Conservation (phyloP, 345 rosid species). For the Pistacia atlantica region DNA sequence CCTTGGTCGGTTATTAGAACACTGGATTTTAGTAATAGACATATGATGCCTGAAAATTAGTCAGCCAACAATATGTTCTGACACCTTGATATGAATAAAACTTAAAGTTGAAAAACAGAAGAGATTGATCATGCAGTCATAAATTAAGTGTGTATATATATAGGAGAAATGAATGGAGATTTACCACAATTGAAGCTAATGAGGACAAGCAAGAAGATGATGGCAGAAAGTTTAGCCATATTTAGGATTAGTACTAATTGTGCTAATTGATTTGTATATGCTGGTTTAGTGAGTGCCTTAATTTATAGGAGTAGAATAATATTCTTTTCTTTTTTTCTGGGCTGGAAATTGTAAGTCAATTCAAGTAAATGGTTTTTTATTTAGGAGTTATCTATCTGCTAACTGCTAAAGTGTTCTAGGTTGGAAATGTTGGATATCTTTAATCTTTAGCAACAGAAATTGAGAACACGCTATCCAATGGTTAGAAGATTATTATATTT, state of each 20-base stretch:
- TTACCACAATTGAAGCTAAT: conserved; percentile 17
- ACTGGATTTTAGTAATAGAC: too few species aligned
- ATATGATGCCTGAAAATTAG: too few species aligned
- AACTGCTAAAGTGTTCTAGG: neutral
- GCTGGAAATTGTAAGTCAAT: neutral
- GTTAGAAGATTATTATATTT: neutral
- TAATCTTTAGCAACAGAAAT: neutral
- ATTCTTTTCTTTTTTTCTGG: neutral
- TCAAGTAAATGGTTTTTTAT: neutral
- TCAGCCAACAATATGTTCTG: too few species aligned
- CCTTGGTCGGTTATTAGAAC: too few species aligned
- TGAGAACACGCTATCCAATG: conserved; percentile 1
- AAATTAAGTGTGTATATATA: too few species aligned
- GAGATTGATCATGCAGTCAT: neutral
- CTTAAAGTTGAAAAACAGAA: neutral
- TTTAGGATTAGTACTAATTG: neutral
- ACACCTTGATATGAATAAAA: neutral
- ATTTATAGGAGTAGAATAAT: neutral
- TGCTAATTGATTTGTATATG: too few species aligned
- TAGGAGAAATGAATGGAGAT: neutral
- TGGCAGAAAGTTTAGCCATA: conserved; percentile 21
- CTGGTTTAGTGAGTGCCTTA: neutral
- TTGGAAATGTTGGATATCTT: neutral
- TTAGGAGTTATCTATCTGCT: neutral
- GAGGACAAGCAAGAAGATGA: conserved; percentile 25